Base-by-base conservation (phyloP, 441 rosid genomes). In the Eruca vesicaria region DNA sequence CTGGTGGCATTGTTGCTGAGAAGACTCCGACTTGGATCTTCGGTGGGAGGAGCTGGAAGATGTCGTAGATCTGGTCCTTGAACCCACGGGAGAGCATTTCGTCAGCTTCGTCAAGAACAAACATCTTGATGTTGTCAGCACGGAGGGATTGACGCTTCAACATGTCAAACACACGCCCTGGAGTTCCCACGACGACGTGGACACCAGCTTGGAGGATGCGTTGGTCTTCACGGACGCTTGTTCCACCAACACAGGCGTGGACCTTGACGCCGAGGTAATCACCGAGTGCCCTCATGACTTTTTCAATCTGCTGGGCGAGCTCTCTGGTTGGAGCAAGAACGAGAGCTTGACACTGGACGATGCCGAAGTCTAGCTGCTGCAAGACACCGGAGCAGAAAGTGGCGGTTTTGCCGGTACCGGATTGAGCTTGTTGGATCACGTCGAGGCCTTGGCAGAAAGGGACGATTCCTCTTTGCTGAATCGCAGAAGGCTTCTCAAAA, bases 1-100 rank as follows among this genome's bases (percentile, higher is more conserved):
- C 93, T 9, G 96, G 93, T 23, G 93, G 96, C 96, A 90, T 88
- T 5, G 96, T 90, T 6, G 96, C 90, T 26, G 96, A 90, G 78
- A 90, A 90, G 2, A 90, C 93, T 0, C 93, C 96, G 9, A 88
- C 86, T 69, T 88, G 96, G 70, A 87, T 74, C 71, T 88, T 87
- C 10, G 90, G 66, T 6, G 91, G 96, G 62, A 90, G 81, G 48
- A 87, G 82, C 82, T 88, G 93, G 86, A 90, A 90, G 31, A 90
- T 90, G 77, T 90, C 93, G 71, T 87, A 90, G 81, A 90, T 90
- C 96, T 90, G 80, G 57, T 52, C 57, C 57, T 52, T 52, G 57
- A 52, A 52, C 1, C 83, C 85, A 21, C 85, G 81, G 66, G 85
- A 77, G 32, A 82, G 85, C 83, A 82, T 79, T 20, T 79, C 83